phyloP scores from a whole-genome alignment of 768 basidiomycete species.

The Hypholoma sublateritium region DNA sequence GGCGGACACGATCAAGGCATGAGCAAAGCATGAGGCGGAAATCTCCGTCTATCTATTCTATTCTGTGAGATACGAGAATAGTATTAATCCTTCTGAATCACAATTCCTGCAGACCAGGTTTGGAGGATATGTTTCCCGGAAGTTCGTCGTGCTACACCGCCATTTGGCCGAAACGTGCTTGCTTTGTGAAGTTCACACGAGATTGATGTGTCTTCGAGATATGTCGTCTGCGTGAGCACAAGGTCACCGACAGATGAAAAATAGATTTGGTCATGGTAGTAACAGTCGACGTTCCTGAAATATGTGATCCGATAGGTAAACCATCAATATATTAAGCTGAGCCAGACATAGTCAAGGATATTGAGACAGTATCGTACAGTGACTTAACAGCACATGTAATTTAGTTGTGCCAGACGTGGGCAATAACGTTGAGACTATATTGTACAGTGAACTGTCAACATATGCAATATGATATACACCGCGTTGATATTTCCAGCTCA shows the following conservation, averaged over 20 bases:
- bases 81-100: no score
- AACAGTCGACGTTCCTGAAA: neutral
- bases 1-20: no score
- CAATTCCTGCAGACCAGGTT: no score
- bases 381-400: neutral
- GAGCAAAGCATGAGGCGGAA: no score
- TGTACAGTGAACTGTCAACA: no score
- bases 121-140: no score
- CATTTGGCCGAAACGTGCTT: constrained; percentile 1
- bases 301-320: neutral
- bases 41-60: no score
- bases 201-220: neutral
- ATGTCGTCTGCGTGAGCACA: neutral
- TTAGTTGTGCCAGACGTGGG: neutral
- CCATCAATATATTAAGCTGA: neutral
- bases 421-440: neutral
- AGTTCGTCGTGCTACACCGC: no score
- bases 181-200: constrained; percentile 7
- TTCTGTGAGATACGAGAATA: no score
- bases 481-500: no score
- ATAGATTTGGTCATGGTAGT: neutral
- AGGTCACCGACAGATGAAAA: neutral
- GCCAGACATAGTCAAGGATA: neutral
- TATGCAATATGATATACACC: no score
- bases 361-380: neutral